These are phyloP conservation scores for Leccinum variicolor DNA, from an alignment of 768 basidiomycete genomes.

Conservation along the genomic window DNA sequence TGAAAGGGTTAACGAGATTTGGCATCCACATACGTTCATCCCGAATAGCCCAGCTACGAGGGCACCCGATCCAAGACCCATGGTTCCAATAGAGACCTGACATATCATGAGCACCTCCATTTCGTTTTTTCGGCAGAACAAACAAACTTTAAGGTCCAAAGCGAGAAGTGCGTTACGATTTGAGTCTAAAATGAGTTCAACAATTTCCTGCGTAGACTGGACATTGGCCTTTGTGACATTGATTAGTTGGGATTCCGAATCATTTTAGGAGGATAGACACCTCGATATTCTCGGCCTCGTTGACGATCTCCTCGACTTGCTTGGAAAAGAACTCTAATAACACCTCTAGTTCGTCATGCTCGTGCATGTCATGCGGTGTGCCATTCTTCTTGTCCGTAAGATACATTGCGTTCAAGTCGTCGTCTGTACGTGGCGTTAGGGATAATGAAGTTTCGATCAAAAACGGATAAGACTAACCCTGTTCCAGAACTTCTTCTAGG, in stretches of 20 bases:
- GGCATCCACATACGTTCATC: constrained; percentile 78
- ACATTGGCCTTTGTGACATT: constrained; percentile 61
- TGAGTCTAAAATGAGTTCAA: constrained; percentile 93
- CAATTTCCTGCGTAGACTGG: constrained; percentile 96
- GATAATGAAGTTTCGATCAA: not conserved
- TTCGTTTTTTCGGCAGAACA: not conserved
- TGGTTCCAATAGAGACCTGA: constrained; percentile 89
- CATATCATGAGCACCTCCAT: constrained; percentile 1
- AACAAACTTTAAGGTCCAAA: constrained; percentile 77
- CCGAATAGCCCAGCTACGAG: constrained; percentile 90
- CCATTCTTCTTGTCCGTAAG: constrained; percentile 79
- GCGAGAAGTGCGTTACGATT: constrained; percentile 92
- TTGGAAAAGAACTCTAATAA: constrained; percentile 94
- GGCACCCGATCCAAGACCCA: constrained; percentile 90
- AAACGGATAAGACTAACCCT: constrained; percentile 51
- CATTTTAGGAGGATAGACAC: constrained; percentile 36
- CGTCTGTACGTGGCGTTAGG: constrained; percentile 51
- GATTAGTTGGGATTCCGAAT: not conserved
- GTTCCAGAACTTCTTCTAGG: constrained; percentile 86
- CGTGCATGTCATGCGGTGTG: constrained; percentile 55
- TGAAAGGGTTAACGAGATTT: constrained; percentile 11
- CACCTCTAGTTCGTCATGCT: constrained; percentile 92
- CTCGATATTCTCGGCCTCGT: constrained; percentile 85
- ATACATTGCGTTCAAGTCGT: constrained; percentile 95
- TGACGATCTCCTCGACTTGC: constrained; percentile 95